Evolutionary conservation across 2,329 filamentous ascomycete genomes (phyloP).

Genomic region (Apiospora marii): DNA sequence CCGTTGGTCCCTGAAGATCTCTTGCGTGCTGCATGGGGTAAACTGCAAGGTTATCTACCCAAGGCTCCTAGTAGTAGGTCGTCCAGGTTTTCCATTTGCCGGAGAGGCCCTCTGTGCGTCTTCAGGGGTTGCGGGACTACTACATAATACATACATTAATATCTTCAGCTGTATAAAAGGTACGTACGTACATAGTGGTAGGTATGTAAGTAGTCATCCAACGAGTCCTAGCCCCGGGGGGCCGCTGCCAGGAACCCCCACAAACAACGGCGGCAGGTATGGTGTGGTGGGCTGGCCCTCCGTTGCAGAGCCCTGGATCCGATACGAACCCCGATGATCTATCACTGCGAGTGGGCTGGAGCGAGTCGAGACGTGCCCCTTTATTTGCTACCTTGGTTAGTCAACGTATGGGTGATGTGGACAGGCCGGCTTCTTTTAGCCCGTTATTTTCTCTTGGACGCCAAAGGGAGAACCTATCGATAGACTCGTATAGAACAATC

Average conservation of each 20-base stretch:
- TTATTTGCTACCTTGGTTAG: background rate
- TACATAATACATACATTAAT: background rate
- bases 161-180: background rate
- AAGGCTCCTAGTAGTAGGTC: background rate
- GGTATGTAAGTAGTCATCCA: background rate
- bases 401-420: background rate
- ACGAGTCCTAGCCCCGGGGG: background rate
- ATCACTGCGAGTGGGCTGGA: background rate
- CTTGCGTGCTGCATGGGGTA: conserved; percentile 17
- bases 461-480: too few species aligned
- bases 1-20: conserved; percentile 24
- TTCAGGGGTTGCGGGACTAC: background rate
- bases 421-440: too few species aligned
- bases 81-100: background rate
- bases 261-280: background rate
- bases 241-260: background rate
- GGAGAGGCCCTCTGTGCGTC: background rate
- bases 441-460: too few species aligned
- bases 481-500: too few species aligned
- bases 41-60: conserved; percentile 17
- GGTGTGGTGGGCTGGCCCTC: background rate
- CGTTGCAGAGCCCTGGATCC: background rate
- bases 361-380: background rate
- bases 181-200: background rate
- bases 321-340: background rate